phyloP scores from a whole-genome alignment of 164 flowering plant species.

The Berberis vulgaris region DNA sequence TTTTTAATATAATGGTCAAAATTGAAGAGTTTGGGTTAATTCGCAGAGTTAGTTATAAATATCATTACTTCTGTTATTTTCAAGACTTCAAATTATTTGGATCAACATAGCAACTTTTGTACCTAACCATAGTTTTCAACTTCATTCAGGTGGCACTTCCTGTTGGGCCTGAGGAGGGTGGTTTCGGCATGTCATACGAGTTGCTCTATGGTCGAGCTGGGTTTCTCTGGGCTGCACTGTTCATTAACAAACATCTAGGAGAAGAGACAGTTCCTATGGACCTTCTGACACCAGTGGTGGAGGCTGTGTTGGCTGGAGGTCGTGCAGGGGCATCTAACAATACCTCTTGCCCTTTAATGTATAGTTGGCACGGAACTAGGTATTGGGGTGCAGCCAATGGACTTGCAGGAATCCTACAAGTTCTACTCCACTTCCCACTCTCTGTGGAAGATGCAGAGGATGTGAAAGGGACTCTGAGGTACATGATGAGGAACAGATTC shows the following conservation, averaged over 20 bases:
- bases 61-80: no score
- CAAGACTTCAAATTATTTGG: no score
- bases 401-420: slow-evolving; percentile 77
- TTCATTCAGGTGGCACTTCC: slow-evolving; percentile 53
- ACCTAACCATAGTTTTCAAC: no score
- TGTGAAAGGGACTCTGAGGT: slow-evolving; percentile 66
- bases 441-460: slow-evolving; percentile 46
- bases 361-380: slow-evolving; percentile 82
- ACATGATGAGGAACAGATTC: slow-evolving; percentile 72
- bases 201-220: slow-evolving; percentile 73
- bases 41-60: no score
- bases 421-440: slow-evolving; percentile 70
- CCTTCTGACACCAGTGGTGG: slow-evolving; percentile 56
- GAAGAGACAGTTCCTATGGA: slow-evolving; percentile 30
- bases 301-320: slow-evolving; percentile 73
- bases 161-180: slow-evolving; percentile 85
- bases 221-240: slow-evolving; percentile 75
- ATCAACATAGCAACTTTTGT: no score
- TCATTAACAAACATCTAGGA: slow-evolving; percentile 67
- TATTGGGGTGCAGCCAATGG: slow-evolving; percentile 95
- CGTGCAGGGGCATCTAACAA: slow-evolving; percentile 69
- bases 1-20: no score
- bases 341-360: slow-evolving; percentile 68
- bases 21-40: no score
- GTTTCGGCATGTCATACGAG: slow-evolving; percentile 88